phyloP scores from a whole-genome alignment of 805 yeast species.

The Kodamaea sagamina region DNA sequence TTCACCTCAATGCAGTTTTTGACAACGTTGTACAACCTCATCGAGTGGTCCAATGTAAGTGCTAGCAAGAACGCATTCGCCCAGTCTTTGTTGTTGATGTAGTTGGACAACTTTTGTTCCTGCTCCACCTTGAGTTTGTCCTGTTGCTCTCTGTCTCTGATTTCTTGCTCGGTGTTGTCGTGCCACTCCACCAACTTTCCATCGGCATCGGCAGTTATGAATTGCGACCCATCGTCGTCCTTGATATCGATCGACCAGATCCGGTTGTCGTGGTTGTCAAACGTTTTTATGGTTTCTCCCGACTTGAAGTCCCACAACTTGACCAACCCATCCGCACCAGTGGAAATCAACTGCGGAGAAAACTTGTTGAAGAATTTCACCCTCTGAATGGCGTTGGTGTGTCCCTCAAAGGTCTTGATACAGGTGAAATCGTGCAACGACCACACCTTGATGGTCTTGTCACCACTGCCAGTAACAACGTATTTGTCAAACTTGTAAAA shows the following conservation, averaged over 20 bases:
- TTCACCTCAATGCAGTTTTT: conserved; percentile 57
- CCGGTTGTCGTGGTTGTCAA: conserved; percentile 89
- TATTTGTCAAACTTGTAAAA: conserved; percentile 80
- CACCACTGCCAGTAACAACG: conserved; percentile 86
- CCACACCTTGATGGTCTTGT: conserved; percentile 89
- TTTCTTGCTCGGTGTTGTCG: conserved; percentile 79
- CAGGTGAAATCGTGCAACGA: conserved; percentile 76
- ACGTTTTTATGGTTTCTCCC: conserved; percentile 79
- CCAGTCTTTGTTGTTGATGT: conserved; percentile 75
- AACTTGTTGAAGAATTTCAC: conserved; percentile 63
- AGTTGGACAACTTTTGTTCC: conserved; percentile 84
- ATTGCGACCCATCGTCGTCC: conserved; percentile 65
- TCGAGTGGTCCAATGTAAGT: conserved; percentile 84
- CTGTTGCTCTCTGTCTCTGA: conserved; percentile 51
- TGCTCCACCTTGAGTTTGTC: conserved; percentile 69
- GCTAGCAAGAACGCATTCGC: conserved; percentile 85
- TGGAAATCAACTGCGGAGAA: conserved; percentile 66
- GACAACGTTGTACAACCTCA: conserved; percentile 79
- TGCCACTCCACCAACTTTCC: conserved; percentile 88
- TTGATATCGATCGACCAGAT: conserved; percentile 84
- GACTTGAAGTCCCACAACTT: conserved; percentile 80
- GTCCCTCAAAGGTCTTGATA: conserved; percentile 86
- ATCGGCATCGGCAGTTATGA: conserved; percentile 92
- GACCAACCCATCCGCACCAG: conserved; percentile 94
- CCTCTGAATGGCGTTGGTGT: conserved; percentile 88